Conservation (phyloP, 306 rosid genomes). For the Canavalia ensiformis region DNA sequence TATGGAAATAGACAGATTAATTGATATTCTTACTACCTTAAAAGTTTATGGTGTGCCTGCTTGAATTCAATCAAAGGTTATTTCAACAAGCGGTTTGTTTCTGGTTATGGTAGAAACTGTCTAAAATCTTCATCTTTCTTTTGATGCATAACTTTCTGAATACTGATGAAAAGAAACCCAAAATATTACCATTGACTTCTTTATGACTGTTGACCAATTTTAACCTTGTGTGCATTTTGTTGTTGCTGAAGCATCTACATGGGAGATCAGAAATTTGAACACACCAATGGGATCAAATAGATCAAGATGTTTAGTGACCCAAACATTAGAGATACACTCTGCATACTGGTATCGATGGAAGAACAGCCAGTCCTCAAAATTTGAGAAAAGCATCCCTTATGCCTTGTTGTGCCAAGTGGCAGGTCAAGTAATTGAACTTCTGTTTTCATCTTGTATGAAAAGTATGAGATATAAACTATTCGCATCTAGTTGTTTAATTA, state of each 20-base stretch:
- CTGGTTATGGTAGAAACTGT: background rate
- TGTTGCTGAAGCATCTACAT: slow-evolving; percentile 78
- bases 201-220: slow-evolving; percentile 18
- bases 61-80: slow-evolving; percentile 1
- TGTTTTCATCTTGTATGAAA: slow-evolving; percentile 30
- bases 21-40: background rate
- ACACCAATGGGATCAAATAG: slow-evolving; percentile 69
- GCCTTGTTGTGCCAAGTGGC: slow-evolving; percentile 93
- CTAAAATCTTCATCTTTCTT: background rate
- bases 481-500: slow-evolving; percentile 12
- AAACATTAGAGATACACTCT: slow-evolving; percentile 85
- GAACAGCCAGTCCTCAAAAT: slow-evolving; percentile 72
- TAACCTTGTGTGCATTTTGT: slow-evolving; percentile 11
- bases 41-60: slow-evolving; percentile 14
- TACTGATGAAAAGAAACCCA: background rate
- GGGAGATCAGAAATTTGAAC: slow-evolving; percentile 89
- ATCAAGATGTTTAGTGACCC: slow-evolving; percentile 82
- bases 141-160: background rate
- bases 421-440: slow-evolving; percentile 62
- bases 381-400: slow-evolving; percentile 86
- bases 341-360: slow-evolving; percentile 83
- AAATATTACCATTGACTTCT: background rate
- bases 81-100: background rate
- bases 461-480: slow-evolving; percentile 22
- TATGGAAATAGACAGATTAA: background rate